Percentiles rank a stretch among this genome's conserved stretches.
Conservation (phyloP, 495 filamentous ascomycete genomes). For the Penicillium chermesinum region DNA sequence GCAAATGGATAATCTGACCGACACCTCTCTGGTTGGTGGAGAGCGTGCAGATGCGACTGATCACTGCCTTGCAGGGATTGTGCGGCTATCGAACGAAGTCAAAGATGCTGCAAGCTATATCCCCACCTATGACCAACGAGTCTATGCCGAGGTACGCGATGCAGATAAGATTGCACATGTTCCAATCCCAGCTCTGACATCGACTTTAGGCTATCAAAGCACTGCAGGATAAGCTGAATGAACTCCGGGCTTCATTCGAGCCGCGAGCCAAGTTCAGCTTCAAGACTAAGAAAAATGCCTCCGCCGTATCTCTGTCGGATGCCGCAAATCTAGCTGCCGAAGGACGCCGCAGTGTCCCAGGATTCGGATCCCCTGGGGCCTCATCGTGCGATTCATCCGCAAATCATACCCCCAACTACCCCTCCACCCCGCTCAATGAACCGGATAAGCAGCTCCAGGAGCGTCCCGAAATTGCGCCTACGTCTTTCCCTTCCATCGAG, state of each 20-base stretch:
- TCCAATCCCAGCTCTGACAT: background rate
- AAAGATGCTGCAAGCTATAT: constrained; percentile 63
- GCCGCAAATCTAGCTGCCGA: constrained; percentile 48
- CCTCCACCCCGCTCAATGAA: constrained; percentile 47
- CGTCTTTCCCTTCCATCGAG: constrained; percentile 28
- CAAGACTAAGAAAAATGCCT: constrained; percentile 57
- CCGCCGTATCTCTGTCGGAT: constrained; percentile 52
- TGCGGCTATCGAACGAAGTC: constrained; percentile 61
- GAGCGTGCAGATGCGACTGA: constrained; percentile 63
- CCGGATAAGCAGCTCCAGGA: constrained; percentile 33
- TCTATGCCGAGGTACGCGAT: constrained; percentile 58
- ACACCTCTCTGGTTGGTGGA: constrained; percentile 47
- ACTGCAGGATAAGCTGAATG: constrained; percentile 59
- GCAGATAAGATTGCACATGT: background rate
- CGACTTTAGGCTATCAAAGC: constrained; percentile 60
- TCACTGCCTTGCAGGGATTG: constrained; percentile 60
- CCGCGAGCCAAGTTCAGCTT: constrained; percentile 71
- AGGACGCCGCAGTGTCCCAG: constrained; percentile 38
- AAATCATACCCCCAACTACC: constrained; percentile 48
- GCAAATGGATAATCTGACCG: constrained; percentile 52
- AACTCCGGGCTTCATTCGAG: constrained; percentile 50
- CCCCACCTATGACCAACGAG: constrained; percentile 71
- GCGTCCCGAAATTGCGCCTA: constrained; percentile 34
- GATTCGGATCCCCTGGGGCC: constrained; percentile 36
- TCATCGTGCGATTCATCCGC: constrained; percentile 49